phyloP scores from a whole-genome alignment of 1,284 basidiomycete genomes.

The Coriolopsis trogii region DNA sequence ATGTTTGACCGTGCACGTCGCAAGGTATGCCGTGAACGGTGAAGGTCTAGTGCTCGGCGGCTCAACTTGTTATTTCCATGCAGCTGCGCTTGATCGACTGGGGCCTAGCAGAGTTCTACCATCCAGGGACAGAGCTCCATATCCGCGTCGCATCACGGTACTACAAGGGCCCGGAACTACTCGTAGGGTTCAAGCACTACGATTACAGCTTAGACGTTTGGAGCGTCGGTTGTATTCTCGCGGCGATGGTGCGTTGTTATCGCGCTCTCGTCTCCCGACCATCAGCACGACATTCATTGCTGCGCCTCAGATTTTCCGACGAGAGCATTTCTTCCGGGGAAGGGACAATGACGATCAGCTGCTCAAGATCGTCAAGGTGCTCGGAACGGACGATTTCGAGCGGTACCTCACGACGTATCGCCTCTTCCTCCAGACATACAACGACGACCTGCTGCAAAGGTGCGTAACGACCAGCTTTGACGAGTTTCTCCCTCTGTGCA shows the following conservation, averaged over 20 bases:
- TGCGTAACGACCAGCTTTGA: constrained; percentile 32
- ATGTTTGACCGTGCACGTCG: constrained; percentile 87
- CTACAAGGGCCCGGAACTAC: constrained; percentile 88
- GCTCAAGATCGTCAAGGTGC: constrained; percentile 85
- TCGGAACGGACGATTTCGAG: constrained; percentile 86
- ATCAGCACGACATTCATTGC: neutral
- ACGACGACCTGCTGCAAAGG: constrained; percentile 67
- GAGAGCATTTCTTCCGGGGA: constrained; percentile 91
- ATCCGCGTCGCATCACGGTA: constrained; percentile 90
- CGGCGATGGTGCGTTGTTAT: constrained; percentile 69
- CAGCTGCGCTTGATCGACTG: constrained; percentile 88
- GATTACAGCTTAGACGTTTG: constrained; percentile 88
- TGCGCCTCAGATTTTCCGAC: constrained; percentile 71
- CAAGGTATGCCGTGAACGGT: constrained; percentile 49
- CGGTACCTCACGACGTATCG: constrained; percentile 71
- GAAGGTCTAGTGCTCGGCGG: neutral
- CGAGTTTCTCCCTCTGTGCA: neutral
- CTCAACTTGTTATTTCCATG: constrained; percentile 10
- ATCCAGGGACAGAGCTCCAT: constrained; percentile 85
- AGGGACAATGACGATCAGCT: constrained; percentile 91
- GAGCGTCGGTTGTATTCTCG: constrained; percentile 90
- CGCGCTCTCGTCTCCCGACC: neutral
- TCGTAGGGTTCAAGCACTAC: constrained; percentile 87
- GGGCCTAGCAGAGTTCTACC: constrained; percentile 93
- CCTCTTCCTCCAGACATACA: constrained; percentile 76